Percentiles rank a stretch among this genome's conserved stretches.
These are phyloP conservation scores for Chalciporus sp. DNA, from an alignment of 1,284 basidiomycete species.

Conservation along the genomic window DNA sequence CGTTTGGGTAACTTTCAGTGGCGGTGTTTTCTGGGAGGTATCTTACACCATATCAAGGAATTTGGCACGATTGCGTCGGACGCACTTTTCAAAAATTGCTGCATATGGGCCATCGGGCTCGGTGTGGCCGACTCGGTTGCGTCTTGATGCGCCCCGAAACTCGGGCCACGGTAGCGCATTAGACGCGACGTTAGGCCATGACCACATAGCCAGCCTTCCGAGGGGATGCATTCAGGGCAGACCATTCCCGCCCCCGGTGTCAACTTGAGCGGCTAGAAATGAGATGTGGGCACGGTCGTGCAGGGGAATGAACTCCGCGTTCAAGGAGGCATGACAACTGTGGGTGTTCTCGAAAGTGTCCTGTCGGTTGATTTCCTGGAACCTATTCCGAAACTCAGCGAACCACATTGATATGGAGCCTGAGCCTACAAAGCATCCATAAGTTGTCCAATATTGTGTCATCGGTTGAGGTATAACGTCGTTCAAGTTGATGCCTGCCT, in stretches of 20 bases:
- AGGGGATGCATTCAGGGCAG: not conserved
- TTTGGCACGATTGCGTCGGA: conserved; percentile 24
- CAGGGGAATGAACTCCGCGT: not conserved
- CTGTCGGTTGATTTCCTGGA: not conserved
- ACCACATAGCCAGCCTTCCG: not conserved
- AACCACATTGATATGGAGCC: not conserved
- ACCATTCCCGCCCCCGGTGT: not conserved
- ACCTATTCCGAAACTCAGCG: not conserved
- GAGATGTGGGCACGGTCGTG: not conserved
- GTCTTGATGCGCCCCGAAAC: not conserved
- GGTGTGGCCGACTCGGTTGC: not conserved
- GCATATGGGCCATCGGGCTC: conserved; percentile 18
- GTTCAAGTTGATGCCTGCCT: too few relatives aligned
- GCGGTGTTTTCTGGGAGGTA: conserved; percentile 16
- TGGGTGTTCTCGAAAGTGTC: not conserved
- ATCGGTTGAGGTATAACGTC: too few relatives aligned
- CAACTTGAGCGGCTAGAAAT: not conserved
- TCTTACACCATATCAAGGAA: conserved; percentile 24
- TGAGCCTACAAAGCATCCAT: not conserved
- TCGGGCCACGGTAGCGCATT: not conserved
- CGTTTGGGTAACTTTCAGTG: conserved; percentile 25
- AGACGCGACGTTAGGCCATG: not conserved
- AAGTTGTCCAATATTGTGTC: not conserved
- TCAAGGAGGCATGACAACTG: not conserved
- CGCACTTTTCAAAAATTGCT: conserved; percentile 20